Evolutionary conservation across 139 green algal genomes (phyloP), one percentile per base, ranked within the genome.

Genomic region (Chlorella sp.): DNA sequence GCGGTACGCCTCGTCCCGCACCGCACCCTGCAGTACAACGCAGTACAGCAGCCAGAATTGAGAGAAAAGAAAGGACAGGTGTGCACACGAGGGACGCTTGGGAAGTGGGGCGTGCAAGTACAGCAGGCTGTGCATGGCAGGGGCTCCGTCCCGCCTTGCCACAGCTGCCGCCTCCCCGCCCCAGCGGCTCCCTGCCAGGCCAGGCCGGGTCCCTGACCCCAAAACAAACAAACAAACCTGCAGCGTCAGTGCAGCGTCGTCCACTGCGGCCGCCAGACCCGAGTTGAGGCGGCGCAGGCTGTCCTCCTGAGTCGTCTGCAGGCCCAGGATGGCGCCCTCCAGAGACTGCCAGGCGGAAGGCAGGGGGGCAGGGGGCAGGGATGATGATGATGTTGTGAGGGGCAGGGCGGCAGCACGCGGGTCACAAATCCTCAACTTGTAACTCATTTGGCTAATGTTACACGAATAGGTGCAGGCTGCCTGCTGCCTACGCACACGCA

Each of bases 301-400:
- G 18, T 93, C 64, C 0, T 9, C 61, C 83, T 94, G 92, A 18
- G 69, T 40, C 18, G n/a, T 42, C 36, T 95, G 73, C 68, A 95
- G 75, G 5, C 64, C 81, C 4, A 15, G 5, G 26, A 95, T 73
- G 37, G 83, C 53, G 1, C 89, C 91, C 79, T 94, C 89, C 39
- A 95, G 60, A 0, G 85, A 81, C 77, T 90, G 78, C 73, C 24
- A 40, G 32, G 0, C 34, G 32, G 26, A 24, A 3, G 34, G 1
- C 39, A 40, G 42, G 21, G 40, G 28, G 37, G 81, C 48, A 37
- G 40, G 1, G 19, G 32, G 71, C 40, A 42, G 64, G 64, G 24
- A 14, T 12, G 64, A 71, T 71, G 21, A 14, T 9, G 24, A 14
- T 12, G 64, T 30, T 71, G 21, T 71, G 21, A 71, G 22, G 64